Evolutionary conservation across 1,284 basidiomycete genomes (phyloP).

Genomic region (Tilletiopsis washingtonensis): DNA sequence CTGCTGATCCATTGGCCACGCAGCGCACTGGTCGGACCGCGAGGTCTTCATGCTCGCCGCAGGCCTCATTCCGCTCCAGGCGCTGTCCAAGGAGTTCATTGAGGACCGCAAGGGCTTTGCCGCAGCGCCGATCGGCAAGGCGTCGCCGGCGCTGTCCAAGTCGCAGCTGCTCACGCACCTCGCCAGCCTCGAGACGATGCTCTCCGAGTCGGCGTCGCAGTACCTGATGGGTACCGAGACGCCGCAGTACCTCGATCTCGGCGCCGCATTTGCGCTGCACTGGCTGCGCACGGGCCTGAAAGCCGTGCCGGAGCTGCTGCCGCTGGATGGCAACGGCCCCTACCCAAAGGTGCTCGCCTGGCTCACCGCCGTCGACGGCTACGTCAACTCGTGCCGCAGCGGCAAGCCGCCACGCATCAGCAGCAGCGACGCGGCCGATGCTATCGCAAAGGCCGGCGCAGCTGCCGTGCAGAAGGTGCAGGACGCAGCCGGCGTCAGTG

Average conservation of each 20-base stretch:
- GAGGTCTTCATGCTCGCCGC: not conserved
- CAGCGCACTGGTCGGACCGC: not conserved
- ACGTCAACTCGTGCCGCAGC: not conserved
- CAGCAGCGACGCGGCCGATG: not conserved
- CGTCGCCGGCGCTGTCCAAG: not conserved
- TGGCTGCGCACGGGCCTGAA: not conserved
- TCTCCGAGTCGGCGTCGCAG: not conserved
- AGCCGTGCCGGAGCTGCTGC: not conserved
- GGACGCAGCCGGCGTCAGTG: not conserved
- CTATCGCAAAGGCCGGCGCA: not conserved
- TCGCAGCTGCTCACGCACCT: not conserved
- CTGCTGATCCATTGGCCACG: not conserved
- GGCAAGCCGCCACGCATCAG: not conserved
- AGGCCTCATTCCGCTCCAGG: not conserved
- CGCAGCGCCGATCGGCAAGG: not conserved
- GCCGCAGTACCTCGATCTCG: not conserved
- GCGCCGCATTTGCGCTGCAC: not conserved
- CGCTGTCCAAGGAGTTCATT: conserved; percentile 23
- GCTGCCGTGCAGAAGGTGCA: not conserved
- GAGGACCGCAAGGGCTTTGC: conserved; percentile 29
- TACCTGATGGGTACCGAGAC: not conserved
- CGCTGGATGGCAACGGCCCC: not conserved
- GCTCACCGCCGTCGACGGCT: not conserved
- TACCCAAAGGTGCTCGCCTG: not conserved
- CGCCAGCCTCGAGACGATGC: not conserved